phyloP scores from a whole-genome alignment of 768 basidiomycete species.

The Leucosporidium scottii region DNA sequence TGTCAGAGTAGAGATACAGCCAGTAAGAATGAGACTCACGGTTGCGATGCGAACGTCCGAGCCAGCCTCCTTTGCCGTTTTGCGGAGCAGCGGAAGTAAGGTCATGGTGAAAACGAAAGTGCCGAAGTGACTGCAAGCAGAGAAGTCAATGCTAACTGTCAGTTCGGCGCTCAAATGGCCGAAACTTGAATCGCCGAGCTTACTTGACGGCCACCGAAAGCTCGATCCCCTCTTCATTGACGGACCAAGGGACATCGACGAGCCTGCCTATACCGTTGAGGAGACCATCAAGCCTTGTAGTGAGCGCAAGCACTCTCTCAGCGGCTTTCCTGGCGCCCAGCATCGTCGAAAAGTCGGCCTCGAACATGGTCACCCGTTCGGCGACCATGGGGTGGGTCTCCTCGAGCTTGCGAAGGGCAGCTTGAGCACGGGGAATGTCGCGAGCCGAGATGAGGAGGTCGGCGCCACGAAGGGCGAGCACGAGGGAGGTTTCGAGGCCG shows the following conservation, averaged over 20 bases:
- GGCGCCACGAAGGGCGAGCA: slow-evolving; percentile 4
- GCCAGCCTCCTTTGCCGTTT: slow-evolving; percentile 48
- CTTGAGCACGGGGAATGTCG: not conserved
- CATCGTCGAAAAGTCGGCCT: not conserved
- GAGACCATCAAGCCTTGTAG: not conserved
- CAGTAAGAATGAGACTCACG: slow-evolving; percentile 47
- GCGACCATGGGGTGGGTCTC: not conserved
- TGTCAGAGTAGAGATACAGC: no score
- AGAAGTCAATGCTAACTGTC: no score
- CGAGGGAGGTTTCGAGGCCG: not conserved
- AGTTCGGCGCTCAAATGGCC: not conserved
- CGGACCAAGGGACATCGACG: not conserved
- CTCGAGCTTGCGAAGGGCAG: not conserved
- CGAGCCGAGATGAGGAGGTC: not conserved
- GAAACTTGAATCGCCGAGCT: not conserved
- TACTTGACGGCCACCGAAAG: not conserved
- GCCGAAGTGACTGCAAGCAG: slow-evolving; percentile 49
- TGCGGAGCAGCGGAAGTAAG: slow-evolving; percentile 51
- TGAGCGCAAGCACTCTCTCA: not conserved
- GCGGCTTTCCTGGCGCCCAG: not conserved
- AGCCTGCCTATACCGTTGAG: slow-evolving; percentile 8
- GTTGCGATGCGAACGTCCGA: slow-evolving; percentile 59
- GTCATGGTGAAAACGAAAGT: slow-evolving; percentile 54
- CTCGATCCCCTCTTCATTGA: slow-evolving; percentile 2
- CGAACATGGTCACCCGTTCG: not conserved